These are phyloP conservation scores for Physcomitrellopsis africana DNA, from an alignment of 225 moss, liverwort and hornwort genomes.

Conservation along the genomic window DNA sequence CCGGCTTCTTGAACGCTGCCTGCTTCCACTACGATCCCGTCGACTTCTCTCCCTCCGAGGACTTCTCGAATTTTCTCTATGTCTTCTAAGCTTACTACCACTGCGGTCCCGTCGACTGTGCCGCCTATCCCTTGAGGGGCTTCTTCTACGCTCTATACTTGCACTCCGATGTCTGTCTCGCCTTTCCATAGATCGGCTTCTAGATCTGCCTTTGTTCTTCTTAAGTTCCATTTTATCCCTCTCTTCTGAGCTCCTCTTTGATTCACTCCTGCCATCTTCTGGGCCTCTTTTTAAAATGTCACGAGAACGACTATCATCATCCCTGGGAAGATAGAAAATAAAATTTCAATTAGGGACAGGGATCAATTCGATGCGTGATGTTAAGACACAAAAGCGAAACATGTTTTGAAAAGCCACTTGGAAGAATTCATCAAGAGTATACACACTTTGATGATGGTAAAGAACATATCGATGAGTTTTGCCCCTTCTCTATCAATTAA, in stretches of 20 bases:
- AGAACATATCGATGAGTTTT: background rate
- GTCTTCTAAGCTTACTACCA: slow-evolving; percentile 5
- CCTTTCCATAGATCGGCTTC: slow-evolving; percentile 19
- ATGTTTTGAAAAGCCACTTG: background rate
- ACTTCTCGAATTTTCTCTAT: slow-evolving; percentile 8
- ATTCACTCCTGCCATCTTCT: slow-evolving; percentile 18
- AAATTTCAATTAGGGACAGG: background rate
- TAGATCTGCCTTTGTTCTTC: slow-evolving; percentile 15
- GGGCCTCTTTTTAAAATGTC: slow-evolving; percentile 4
- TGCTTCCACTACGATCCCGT: slow-evolving; percentile 27
- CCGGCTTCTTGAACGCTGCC: slow-evolving; percentile 31
- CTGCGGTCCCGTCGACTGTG: slow-evolving; percentile 15
- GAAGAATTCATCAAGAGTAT: background rate
- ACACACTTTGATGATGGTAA: background rate
- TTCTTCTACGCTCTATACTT: slow-evolving; percentile 27
- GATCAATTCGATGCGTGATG: background rate
- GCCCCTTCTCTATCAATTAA: background rate
- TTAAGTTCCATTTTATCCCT: slow-evolving; percentile 7
- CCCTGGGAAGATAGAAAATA: slow-evolving; percentile 17
- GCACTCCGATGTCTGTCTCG: slow-evolving; percentile 16
- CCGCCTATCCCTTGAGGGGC: slow-evolving; percentile 3
- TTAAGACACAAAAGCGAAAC: background rate
- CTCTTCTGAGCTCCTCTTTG: slow-evolving; percentile 20
- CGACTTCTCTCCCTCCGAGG: slow-evolving; percentile 14
- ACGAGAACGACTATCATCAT: slow-evolving; percentile 3